These are phyloP conservation scores for Daldinia loculata DNA, from an alignment of 495 filamentous ascomycete species.

Conservation along the genomic window DNA sequence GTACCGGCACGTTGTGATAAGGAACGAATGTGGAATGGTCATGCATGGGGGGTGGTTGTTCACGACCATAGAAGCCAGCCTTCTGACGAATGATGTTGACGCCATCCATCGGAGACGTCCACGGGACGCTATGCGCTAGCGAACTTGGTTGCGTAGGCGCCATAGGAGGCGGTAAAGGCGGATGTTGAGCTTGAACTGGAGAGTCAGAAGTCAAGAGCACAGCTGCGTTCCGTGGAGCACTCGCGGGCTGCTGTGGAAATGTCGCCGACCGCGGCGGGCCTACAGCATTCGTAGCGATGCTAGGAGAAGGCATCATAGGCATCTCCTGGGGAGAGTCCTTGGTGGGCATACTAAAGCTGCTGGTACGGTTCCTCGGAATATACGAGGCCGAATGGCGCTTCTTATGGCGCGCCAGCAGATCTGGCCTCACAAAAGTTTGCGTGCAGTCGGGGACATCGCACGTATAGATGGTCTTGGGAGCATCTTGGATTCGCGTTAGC, in stretches of 20 bases:
- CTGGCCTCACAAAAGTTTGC: conserved; percentile 90
- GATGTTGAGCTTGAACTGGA: conserved; percentile 39
- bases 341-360: conserved; percentile 66
- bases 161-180: conserved; percentile 42
- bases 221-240: conserved; percentile 58
- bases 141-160: conserved; percentile 38
- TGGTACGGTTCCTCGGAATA: conserved; percentile 88
- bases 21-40: conserved; percentile 50
- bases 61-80: conserved; percentile 52
- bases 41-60: conserved; percentile 43
- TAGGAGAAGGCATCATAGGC: conserved; percentile 44
- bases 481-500: conserved; percentile 77
- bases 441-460: conserved; percentile 91
- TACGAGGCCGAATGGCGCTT: conserved; percentile 93
- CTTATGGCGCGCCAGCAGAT: conserved; percentile 87
- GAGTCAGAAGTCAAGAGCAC: conserved; percentile 56
- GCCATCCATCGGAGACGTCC: conserved; percentile 51
- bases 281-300: conserved; percentile 37
- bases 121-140: conserved; percentile 34
- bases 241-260: conserved; percentile 48
- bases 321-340: conserved; percentile 50
- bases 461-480: conserved; percentile 91
- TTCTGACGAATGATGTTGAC: conserved; percentile 57
- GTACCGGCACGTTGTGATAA: conserved; percentile 49
- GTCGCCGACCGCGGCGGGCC: conserved; percentile 47